Evolutionary conservation across 495 filamentous ascomycete genomes (phyloP).

Genomic region (Penicillium coprophilum): DNA sequence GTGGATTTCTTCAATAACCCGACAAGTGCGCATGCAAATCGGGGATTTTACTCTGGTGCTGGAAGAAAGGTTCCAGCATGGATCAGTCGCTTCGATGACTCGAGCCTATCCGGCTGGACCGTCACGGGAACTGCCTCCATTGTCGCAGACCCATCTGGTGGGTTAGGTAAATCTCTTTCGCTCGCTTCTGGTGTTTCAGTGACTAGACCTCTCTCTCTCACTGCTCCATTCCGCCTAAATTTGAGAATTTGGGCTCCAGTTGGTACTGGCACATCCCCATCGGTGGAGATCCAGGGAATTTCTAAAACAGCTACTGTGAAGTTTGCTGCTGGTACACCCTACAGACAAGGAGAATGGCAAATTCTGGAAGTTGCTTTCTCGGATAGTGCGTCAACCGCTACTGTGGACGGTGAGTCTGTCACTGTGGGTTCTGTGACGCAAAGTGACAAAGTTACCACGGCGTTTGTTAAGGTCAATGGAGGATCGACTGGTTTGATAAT

Average conservation of each 20-base stretch:
- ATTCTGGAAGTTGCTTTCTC: neutral
- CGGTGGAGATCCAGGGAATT: neutral
- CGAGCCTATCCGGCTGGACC: neutral
- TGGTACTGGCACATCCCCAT: neutral
- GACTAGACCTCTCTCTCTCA: neutral
- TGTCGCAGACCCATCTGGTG: neutral
- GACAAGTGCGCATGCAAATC: neutral
- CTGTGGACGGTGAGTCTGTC: neutral
- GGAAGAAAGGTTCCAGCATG: neutral
- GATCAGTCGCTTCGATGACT: neutral
- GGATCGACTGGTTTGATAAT: neutral
- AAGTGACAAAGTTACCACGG: neutral
- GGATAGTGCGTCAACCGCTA: neutral
- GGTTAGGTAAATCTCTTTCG: neutral
- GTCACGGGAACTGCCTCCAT: neutral
- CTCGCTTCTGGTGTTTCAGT: neutral
- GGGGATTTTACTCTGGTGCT: neutral
- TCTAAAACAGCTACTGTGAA: neutral
- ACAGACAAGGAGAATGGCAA: neutral
- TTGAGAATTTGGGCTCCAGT: neutral
- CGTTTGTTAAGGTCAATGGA: neutral
- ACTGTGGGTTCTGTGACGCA: neutral
- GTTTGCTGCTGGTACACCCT: neutral
- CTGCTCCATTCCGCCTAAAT: neutral
- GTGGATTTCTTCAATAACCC: neutral